Evolutionary conservation across 768 basidiomycete genomes (phyloP).

Genomic region (Tylopilus balloui): DNA sequence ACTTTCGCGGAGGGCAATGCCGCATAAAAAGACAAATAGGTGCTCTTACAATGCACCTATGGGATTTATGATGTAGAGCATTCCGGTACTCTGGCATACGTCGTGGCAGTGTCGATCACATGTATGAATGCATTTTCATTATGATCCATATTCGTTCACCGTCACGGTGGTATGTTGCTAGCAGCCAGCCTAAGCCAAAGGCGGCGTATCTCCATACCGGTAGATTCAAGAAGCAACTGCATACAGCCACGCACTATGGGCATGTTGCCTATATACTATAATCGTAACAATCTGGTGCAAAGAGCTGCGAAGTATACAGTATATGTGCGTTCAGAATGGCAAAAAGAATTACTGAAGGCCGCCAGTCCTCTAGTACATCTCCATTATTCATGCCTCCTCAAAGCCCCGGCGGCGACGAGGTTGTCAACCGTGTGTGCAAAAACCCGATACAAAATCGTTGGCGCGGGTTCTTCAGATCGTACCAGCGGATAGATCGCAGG

Average conservation of each 20-base stretch:
- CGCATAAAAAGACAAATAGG: conserved; percentile 39
- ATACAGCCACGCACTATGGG: not conserved
- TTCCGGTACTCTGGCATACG: not conserved
- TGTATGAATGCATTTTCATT: not conserved
- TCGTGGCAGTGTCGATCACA: not conserved
- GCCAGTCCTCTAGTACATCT: not conserved
- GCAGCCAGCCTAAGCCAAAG: not conserved
- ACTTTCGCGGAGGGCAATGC: conserved; percentile 74
- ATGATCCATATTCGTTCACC: not conserved
- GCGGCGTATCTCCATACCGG: too few relatives aligned
- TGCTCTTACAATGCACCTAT: conserved; percentile 4
- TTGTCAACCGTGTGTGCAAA: conserved; percentile 25
- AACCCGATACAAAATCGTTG: conserved; percentile 18
- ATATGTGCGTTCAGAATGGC: not conserved
- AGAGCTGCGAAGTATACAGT: not conserved
- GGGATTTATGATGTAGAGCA: not conserved
- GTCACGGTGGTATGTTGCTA: not conserved
- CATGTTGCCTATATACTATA: not conserved
- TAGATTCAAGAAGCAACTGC: not conserved
- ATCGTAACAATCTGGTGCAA: not conserved
- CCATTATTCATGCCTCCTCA: conserved; percentile 1
- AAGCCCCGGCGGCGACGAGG: conserved; percentile 16
- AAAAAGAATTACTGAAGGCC: not conserved
- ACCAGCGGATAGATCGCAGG: conserved; percentile 13
- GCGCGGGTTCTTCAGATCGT: conserved; percentile 7